Percentiles rank a stretch among this genome's conserved stretches.
Evolutionary conservation across 345 rosid species (phyloP).

Genomic region (Syzygium grande): DNA sequence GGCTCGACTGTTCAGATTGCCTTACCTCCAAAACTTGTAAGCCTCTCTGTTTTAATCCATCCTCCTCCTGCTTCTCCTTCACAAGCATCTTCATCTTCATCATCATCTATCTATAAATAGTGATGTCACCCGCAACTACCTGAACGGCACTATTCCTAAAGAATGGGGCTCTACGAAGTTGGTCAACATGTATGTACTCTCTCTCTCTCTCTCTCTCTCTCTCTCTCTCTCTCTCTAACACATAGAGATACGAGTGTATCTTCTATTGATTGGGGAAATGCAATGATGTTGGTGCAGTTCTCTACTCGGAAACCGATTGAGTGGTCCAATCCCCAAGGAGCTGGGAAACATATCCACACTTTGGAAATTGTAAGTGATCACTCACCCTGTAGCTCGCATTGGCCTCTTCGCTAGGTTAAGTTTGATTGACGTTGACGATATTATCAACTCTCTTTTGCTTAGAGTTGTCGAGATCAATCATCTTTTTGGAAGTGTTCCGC

Average conservation of each 20-base stretch:
- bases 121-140: not conserved
- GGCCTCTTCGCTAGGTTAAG: not conserved
- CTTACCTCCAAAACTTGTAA: not conserved
- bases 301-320: not conserved
- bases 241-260: no score
- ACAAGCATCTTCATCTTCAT: not conserved
- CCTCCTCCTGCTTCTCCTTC: not conserved
- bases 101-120: not conserved
- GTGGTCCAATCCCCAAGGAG: not conserved
- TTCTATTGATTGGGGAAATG: not conserved
- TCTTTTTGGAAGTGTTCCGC: conserved; percentile 24
- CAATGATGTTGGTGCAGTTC: not conserved
- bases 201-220: not conserved
- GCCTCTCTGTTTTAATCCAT: not conserved
- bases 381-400: not conserved
- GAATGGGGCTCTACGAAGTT: not conserved
- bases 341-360: not conserved
- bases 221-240: no score
- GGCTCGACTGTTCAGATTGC: not conserved
- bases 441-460: not conserved
- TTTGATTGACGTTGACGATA: not conserved
- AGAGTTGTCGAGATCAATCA: conserved; percentile 15
- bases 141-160: not conserved
- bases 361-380: not conserved
- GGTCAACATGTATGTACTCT: not conserved